phyloP scores from a whole-genome alignment of 2,329 filamentous ascomycete genomes.

The Sodiomyces alkalinus region DNA sequence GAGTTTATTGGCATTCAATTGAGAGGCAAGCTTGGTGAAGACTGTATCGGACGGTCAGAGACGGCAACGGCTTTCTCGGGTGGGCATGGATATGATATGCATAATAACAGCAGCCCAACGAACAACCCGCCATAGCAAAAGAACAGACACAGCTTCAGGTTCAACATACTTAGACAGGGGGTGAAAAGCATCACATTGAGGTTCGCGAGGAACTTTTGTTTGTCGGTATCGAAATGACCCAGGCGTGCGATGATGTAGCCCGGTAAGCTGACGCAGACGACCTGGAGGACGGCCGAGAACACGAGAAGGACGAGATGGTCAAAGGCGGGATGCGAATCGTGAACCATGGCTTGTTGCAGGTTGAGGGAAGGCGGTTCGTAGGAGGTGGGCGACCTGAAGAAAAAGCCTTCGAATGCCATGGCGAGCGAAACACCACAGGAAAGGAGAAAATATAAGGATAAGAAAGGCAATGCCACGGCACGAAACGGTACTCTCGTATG shows the following conservation, averaged over 20 bases:
- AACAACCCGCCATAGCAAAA: background rate
- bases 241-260: slow-evolving; percentile 83
- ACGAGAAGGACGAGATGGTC: slow-evolving; percentile 64
- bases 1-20: slow-evolving; percentile 83
- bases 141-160: background rate
- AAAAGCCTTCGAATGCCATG: too few species aligned
- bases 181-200: slow-evolving; percentile 95
- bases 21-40: slow-evolving; percentile 91
- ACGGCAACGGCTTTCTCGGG: too few species aligned
- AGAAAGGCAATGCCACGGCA: too few species aligned
- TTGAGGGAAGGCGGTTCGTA: too few species aligned
- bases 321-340: slow-evolving; percentile 48
- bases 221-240: slow-evolving; percentile 88
- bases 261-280: slow-evolving; percentile 86
- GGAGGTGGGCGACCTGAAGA: too few species aligned
- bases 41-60: slow-evolving; percentile 35
- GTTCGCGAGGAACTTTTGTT: slow-evolving; percentile 93
- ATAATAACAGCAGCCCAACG: too few species aligned
- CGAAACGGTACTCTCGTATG: too few species aligned
- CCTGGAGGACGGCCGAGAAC: slow-evolving; percentile 88
- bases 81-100: too few species aligned
- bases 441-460: too few species aligned
- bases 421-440: too few species aligned
- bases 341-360: too few species aligned
- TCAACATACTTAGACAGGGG: slow-evolving; percentile 70